A percentile compares a stretch with the other conserved stretches of the same genome.
Conservation (phyloP, 1,284 basidiomycete species). For the Cystobasidium sp. region DNA sequence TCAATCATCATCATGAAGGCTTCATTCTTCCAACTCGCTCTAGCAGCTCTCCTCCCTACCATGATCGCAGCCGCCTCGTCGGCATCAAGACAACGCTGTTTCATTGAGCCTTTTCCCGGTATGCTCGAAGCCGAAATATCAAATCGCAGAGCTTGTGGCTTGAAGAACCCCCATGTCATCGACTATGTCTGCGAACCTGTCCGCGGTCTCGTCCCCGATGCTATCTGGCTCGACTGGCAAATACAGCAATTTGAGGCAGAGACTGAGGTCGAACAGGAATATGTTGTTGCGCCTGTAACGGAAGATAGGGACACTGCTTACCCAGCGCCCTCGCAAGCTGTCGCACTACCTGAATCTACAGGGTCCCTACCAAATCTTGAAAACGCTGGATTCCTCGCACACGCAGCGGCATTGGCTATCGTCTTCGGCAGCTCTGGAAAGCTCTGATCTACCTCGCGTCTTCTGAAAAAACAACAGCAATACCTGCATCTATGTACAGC, state of each 20-base stretch:
- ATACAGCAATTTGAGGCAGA: conserved; percentile 19
- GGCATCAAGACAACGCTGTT: conserved; percentile 25
- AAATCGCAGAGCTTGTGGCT: conserved; percentile 23
- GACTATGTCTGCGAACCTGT: conserved; percentile 41
- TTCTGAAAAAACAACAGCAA: no score
- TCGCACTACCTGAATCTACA: not conserved
- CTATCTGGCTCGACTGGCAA: conserved; percentile 26
- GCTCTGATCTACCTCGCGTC: not conserved
- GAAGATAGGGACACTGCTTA: not conserved
- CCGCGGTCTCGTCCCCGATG: conserved; percentile 25
- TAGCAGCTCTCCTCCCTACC: conserved; percentile 10
- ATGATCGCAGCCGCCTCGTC: conserved; percentile 12
- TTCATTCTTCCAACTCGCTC: conserved; percentile 23
- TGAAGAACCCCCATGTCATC: conserved; percentile 36
- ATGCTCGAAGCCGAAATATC: conserved; percentile 27
- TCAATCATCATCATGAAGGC: conserved; percentile 8
- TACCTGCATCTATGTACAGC: not conserved
- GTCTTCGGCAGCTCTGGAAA: not conserved
- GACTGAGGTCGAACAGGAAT: not conserved
- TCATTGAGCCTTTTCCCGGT: conserved; percentile 36
- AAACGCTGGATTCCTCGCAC: conserved; percentile 10
- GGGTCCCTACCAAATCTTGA: not conserved
- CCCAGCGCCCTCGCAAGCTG: conserved; percentile 1
- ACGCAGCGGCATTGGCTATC: conserved; percentile 9
- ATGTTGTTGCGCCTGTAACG: not conserved